Evolutionary conservation across 2,329 filamentous ascomycete genomes (phyloP).

Genomic region (Leptographium galeiforme): DNA sequence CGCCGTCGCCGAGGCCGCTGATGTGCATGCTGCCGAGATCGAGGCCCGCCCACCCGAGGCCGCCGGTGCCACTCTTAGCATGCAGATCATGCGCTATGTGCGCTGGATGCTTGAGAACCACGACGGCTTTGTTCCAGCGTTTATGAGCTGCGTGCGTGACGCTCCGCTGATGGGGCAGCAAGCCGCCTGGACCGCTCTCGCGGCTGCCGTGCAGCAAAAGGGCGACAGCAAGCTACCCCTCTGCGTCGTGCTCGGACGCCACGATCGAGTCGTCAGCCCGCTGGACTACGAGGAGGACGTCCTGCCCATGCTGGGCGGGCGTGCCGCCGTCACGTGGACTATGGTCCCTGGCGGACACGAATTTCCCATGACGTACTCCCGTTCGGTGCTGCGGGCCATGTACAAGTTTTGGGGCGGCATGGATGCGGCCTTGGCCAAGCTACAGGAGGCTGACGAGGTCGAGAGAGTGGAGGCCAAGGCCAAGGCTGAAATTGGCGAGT

Average conservation of each 20-base stretch:
- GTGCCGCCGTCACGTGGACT: conserved; percentile 33
- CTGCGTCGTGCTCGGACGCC: conserved; percentile 35
- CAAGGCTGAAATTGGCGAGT: background rate
- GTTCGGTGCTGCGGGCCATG: conserved; percentile 30
- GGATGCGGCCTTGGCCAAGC: background rate
- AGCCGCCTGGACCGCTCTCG: conserved; percentile 34
- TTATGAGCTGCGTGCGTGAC: conserved; percentile 42
- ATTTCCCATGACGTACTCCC: conserved; percentile 45
- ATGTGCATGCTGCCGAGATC: conserved; percentile 14
- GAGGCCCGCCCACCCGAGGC: conserved; percentile 11
- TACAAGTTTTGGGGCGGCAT: conserved; percentile 31
- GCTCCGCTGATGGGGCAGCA: conserved; percentile 41
- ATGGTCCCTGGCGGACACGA: conserved; percentile 44
- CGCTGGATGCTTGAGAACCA: conserved; percentile 46
- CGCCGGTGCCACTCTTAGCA: conserved; percentile 23
- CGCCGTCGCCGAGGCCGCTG: conserved; percentile 27
- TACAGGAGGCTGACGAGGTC: conserved; percentile 2
- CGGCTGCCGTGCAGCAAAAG: conserved; percentile 15
- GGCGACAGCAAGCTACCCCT: conserved; percentile 23
- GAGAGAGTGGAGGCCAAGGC: conserved; percentile 4
- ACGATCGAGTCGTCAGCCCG: conserved; percentile 39
- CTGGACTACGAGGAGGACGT: conserved; percentile 35
- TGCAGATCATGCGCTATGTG: conserved; percentile 35
- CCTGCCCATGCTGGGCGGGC: conserved; percentile 36
- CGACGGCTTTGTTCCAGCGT: conserved; percentile 43